A percentile compares a stretch with the other conserved stretches of the same genome.
Conservation (phyloP, 108 stramenopile genomes). For the Skeletonema marinoi region DNA sequence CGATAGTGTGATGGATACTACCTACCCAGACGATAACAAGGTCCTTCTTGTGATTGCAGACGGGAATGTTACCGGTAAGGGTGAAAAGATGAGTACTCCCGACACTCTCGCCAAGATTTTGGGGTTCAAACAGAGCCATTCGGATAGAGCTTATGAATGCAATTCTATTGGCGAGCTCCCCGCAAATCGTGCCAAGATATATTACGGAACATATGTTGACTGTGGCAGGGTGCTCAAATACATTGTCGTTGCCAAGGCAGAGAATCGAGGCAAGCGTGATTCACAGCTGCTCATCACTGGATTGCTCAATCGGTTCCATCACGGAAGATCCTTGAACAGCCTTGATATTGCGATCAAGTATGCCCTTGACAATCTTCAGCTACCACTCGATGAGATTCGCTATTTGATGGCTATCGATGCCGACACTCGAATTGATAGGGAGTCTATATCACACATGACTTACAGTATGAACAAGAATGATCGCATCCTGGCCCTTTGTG, state of each 20-base stretch:
- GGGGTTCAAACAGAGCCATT: conserved; percentile 42
- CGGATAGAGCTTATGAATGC: conserved; percentile 38
- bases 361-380: conserved; percentile 42
- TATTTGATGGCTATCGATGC: not conserved
- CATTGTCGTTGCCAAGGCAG: conserved; percentile 19
- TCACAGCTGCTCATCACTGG: conserved; percentile 56
- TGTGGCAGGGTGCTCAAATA: conserved; percentile 13
- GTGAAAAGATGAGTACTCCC: too few relatives aligned
- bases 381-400: conserved; percentile 41
- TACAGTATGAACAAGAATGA: not conserved
- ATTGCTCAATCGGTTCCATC: conserved; percentile 52
- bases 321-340: conserved; percentile 43
- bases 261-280: conserved; percentile 64
- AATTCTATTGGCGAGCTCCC: conserved; percentile 39
- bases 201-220: conserved; percentile 2
- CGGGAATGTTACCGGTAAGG: conserved; percentile 55
- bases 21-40: conserved; percentile 57
- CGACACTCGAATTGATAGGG: not conserved
- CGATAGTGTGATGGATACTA: conserved; percentile 41
- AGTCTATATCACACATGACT: not conserved
- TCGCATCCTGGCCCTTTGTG: not conserved
- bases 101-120: conserved; percentile 42
- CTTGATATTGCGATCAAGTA: conserved; percentile 46
- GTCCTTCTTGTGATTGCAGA: conserved; percentile 55
- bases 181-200: not conserved